Evolutionary conservation across 768 basidiomycete genomes (phyloP), one percentile per base, ranked within the genome.

Genomic region (Megacollybia marginata): DNA sequence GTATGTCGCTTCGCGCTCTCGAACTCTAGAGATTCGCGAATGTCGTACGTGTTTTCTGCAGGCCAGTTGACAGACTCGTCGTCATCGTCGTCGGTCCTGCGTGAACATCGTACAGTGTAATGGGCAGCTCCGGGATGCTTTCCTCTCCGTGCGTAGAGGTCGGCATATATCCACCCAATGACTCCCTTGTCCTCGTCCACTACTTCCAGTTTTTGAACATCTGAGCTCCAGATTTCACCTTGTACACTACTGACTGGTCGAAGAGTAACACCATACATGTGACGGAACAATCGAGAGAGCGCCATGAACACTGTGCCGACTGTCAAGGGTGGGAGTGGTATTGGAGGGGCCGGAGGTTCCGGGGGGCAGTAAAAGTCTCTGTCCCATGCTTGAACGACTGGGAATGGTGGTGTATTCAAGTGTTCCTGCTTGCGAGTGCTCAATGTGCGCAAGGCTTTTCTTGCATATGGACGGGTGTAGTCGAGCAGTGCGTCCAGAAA

Each of bases 111-210:
- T 20, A 99, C 92, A 6, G 96, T 98, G 65, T 97, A 99, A 65
- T 99, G 96, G 1, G 96, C 96, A 0, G 96, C 93, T 4, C 93
- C 92, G 44, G 82, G 79, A 5, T 88, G 79, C 66, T 99, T 99
- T 10, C 90, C 91, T 31, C 73, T 69, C 40, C 96, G 73, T 1
- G 82, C 76, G 63, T 93, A 96, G 16, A 98, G 72, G 65, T 99
- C 96, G 9, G 90, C 85, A 61, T 94, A 99, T 62, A 99, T 88
- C 80, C 90, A 91, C 1, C 96, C 96, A 47, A 99, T 82, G 20
- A 89, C 65, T 0, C 93, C 94, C 54, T 78, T 79, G 12, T 83
- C 74, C 58, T 97, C 91, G 62, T 97, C 93, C 15, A 97, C 75
- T 2, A 99, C 95, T 60, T 94, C 88, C 23, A 99, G 71, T 66